Base-by-base conservation (phyloP, 2,329 filamentous ascomycete species). In the Cucurbitaria berberidis region DNA sequence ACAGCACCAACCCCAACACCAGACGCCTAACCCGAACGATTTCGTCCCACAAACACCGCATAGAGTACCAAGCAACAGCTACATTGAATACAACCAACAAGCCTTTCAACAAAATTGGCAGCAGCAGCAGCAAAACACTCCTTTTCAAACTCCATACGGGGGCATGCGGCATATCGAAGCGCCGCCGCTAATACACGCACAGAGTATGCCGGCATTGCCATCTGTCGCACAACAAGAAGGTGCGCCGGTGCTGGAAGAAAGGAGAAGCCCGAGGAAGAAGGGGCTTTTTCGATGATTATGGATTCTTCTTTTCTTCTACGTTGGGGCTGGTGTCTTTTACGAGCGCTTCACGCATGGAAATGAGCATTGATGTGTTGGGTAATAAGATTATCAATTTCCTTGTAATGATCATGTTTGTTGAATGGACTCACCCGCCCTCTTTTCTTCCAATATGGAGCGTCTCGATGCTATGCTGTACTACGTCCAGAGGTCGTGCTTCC, bases 1-100 rank as follows among this genome's bases (percentile, higher is more conserved):
- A 26, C 45, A 59, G 10, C 60, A 65, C 29, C 48, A 53, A 0
- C 24, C 24, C 5, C 24, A 26, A 26, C 61, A 60, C 8, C 52
- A 55, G 43, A 30, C 54, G 19, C 47, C 52, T 59, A 61, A 22
- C 49, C 67, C 34, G 29, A 63, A 51, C 56, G 70, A 48, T 57
- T 68, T 49, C 53, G 51, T 45, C 51, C 71, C 67, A 1, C 68
- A 69, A 35, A 75, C 72, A 0, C 73, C 71, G 0, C 73, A 74
- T 43, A 63, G 70, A 40, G 50, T 63, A 8, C 55, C 60, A 9
- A 63, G 60, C 15, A 63, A 57, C 29, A 51, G 52, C 15, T 70
- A 61, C 32, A 48, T 57, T 21, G 66, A 67, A 5, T 59, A 64
- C 6, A 56, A 57, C n/a, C 51, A 55, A 15, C 61, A 64, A 13